Conservation (phyloP, 306 rosid genomes). For the Lathyrus sativus region DNA sequence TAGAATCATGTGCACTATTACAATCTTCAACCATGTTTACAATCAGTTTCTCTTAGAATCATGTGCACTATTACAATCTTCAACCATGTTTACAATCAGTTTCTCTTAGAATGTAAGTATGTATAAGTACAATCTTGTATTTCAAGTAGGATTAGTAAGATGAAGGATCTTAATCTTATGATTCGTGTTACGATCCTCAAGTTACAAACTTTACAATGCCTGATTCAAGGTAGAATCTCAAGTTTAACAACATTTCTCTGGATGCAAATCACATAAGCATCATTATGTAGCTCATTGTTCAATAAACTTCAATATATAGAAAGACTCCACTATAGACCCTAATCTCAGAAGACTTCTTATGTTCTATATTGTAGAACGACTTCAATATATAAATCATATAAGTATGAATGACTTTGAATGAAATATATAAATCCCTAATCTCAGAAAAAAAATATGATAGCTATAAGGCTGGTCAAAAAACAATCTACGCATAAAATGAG, state of each 20-base stretch:
- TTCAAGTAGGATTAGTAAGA: not conserved
- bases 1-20: too few relatives aligned
- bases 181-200: not conserved
- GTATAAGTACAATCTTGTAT: not conserved
- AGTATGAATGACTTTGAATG: not conserved
- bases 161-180: not conserved
- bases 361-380: constrained; percentile 21
- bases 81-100: too few relatives aligned
- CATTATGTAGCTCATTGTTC: not conserved
- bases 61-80: too few relatives aligned
- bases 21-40: too few relatives aligned
- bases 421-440: constrained; percentile 14
- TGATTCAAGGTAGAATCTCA: not conserved
- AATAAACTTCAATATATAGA: constrained; percentile 24
- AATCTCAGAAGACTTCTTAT: too few relatives aligned
- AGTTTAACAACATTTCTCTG: not conserved
- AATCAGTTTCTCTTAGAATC: too few relatives aligned
- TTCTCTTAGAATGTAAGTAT: too few relatives aligned
- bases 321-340: constrained; percentile 29
- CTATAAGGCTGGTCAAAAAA: constrained; percentile 27
- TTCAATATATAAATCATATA: constrained; percentile 3
- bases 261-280: constrained; percentile 9
- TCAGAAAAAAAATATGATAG: constrained; percentile 21
- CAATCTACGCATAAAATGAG: constrained; percentile 8
- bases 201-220: not conserved